phyloP scores from a whole-genome alignment of 257 asterid genomes.

The Solanum gandarillasii region DNA sequence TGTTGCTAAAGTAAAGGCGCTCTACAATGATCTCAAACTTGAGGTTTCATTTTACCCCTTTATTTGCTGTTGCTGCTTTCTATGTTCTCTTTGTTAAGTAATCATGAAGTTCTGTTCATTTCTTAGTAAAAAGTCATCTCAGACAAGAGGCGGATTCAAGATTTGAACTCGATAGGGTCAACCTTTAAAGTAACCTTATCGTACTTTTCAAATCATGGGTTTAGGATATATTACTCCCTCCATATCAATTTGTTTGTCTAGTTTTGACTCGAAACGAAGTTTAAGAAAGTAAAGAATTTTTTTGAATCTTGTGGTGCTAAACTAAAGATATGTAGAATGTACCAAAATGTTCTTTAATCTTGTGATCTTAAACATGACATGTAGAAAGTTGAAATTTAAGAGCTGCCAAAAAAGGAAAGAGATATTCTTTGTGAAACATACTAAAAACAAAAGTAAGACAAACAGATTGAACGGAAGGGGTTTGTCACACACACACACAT shows the following conservation, averaged over 20 bases:
- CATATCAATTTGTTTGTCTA: neutral
- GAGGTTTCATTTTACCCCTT: slow-evolving; percentile 6
- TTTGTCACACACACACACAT: neutral
- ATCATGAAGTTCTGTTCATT: neutral
- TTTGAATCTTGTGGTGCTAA: neutral
- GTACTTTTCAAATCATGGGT: neutral
- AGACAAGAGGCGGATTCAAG: neutral
- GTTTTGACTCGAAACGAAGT: neutral
- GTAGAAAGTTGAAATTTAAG: neutral
- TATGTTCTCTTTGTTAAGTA: neutral
- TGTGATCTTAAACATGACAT: accelerated
- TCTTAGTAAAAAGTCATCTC: neutral
- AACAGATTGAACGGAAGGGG: neutral
- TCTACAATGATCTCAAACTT: slow-evolving; percentile 25
- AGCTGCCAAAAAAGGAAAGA: neutral
- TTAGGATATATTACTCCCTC: neutral
- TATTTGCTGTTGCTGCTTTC: neutral
- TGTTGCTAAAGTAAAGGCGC: slow-evolving; percentile 23
- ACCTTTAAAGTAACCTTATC: neutral
- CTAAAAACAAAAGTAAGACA: neutral
- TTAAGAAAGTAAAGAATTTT: neutral
- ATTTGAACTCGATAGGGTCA: neutral
- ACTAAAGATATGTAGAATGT: neutral
- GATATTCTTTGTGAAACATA: neutral
- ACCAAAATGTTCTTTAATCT: neutral